Evolutionary conservation across 306 rosid genomes (phyloP), one percentile per base, ranked within the genome.

Genomic region (Comarum palustre): DNA sequence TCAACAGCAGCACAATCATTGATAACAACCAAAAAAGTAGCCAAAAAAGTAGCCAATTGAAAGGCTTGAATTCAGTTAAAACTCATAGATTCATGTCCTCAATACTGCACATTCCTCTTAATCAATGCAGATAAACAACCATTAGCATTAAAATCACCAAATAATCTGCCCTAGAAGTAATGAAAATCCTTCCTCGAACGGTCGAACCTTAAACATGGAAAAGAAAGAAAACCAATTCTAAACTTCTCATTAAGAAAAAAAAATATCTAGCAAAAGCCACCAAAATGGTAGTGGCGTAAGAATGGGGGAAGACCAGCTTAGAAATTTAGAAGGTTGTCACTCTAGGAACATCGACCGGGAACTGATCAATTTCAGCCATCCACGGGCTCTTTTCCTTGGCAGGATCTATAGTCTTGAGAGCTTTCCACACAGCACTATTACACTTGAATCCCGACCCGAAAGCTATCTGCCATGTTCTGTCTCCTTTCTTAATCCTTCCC

Each of bases 401-500:
- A 29, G 96, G 90, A 73, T 88, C 73, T 73, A 92, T 81, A 60
- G 85, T 86, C 75, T 70, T 82, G 52, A 92, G 84, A 86, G 98
- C 96, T 82, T 85, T 90, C 98, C 96, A 92, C 71, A 92, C 94
- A 43, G 98, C 98, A 69, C 98, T 92, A 69, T 92, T 92, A 77
- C 94, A 92, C 81, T 92, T 92, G 80, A 92, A 92, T 61, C 98
- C 98, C 1, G 98, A 88, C 8, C 98, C 96, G 0, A 92, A 92
- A 68, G 98, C 98, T 66, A 92, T 92, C 79, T 90, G 98, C 98
- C 96, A 92, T 54, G 95, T 87, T 66, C 98, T 88, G 27, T 92
- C 95, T 68, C 98, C 98, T 78, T 76, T 92, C 85, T 78, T 92
- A 20, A 90, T 87, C 86, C 96, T 88, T 42, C 95, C 98, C 76